Conservation (phyloP, 179 eudicot genomes). For the Sideroxylon spinosum region DNA sequence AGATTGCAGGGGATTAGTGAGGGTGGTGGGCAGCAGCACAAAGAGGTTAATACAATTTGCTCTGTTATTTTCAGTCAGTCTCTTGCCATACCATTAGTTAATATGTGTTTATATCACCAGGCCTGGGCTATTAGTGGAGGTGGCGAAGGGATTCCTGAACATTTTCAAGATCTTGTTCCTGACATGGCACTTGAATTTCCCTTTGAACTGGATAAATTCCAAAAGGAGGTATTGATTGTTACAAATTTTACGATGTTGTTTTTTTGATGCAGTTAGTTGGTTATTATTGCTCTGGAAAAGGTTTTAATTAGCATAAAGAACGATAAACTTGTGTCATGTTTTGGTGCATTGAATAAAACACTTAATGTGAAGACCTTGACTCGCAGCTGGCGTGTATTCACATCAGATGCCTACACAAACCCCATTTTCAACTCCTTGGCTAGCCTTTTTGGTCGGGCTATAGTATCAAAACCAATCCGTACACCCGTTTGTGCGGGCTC, state of each 20-base stretch:
- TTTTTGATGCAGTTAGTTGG: not conserved
- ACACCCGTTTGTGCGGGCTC: no score
- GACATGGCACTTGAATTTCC: slow-evolving; percentile 94
- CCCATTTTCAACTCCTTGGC: no score
- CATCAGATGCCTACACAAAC: no score
- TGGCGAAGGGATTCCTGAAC: slow-evolving; percentile 51
- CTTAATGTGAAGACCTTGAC: not conserved
- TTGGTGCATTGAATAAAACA: not conserved
- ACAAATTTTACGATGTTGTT: not conserved
- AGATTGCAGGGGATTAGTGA: slow-evolving; percentile 37
- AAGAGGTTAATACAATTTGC: slow-evolving; percentile 46
- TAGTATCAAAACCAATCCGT: no score
- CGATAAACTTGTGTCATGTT: not conserved
- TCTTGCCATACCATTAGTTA: slow-evolving; percentile 7
- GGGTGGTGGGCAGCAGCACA: slow-evolving; percentile 41
- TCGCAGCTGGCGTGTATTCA: no score
- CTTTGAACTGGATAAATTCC: slow-evolving; percentile 85
- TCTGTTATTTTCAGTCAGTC: slow-evolving; percentile 5
- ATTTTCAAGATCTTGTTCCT: slow-evolving; percentile 84
- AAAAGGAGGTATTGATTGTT: slow-evolving; percentile 66
- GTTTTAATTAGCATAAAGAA: not conserved
- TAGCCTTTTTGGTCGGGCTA: no score
- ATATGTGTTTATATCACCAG: slow-evolving; percentile 36
- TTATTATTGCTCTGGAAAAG: not conserved
- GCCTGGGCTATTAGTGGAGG: slow-evolving; percentile 73